Percentiles rank a stretch among this genome's conserved stretches.
Evolutionary conservation across 805 yeast genomes (phyloP).

Genomic region (Millerozyma miso): DNA sequence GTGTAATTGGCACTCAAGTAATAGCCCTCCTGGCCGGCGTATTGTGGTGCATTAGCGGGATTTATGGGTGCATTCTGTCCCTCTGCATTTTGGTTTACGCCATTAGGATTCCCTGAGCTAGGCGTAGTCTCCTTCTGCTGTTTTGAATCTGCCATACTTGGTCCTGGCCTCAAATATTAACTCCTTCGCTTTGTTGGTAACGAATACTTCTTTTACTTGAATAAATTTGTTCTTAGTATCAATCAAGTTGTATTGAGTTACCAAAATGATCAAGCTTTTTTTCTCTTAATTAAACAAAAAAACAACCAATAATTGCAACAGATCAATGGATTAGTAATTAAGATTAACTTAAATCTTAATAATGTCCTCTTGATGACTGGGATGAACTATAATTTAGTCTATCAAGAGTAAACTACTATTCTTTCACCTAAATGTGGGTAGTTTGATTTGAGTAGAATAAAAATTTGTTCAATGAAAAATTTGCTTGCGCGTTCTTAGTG

Average conservation of each 20-base stretch:
- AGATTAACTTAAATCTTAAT: not conserved
- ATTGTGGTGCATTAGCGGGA: constrained; percentile 1
- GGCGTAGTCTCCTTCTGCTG: constrained; percentile 1
- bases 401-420: constrained; percentile 1
- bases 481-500: constrained; percentile 4
- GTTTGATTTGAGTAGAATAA: not conserved
- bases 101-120: constrained; percentile 1
- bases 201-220: not conserved
- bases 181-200: not conserved
- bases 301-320: not conserved
- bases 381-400: not conserved
- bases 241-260: not conserved
- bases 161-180: not conserved
- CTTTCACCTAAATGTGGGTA: not conserved
- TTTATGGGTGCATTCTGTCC: constrained; percentile 6
- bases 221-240: not conserved
- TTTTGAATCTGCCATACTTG: constrained; percentile 1
- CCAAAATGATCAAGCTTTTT: not conserved
- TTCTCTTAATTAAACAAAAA: not conserved
- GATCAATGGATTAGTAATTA: not conserved
- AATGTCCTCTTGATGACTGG: not conserved
- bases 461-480: constrained; percentile 2
- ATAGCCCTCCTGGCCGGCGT: not conserved
- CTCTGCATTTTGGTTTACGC: constrained; percentile 5
- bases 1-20: constrained; percentile 1